Evolutionary conservation across 306 rosid species (phyloP).

Genomic region (Betula pendula): DNA sequence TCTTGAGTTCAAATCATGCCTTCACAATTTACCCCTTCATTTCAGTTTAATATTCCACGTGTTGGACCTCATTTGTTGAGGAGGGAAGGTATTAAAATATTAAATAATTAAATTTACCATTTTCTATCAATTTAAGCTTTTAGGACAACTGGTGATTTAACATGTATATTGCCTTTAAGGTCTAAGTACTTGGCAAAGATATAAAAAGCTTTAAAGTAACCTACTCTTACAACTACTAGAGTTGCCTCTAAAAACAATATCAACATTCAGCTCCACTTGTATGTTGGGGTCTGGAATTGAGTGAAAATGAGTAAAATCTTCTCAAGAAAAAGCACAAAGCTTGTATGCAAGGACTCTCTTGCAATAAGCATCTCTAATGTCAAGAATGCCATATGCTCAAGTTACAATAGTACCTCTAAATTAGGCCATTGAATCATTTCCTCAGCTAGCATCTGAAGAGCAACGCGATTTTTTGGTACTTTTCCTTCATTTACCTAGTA

Average conservation of each 20-base stretch:
- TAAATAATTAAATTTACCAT: no score
- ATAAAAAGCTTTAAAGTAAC: neutral
- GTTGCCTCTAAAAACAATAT: conserved; percentile 1
- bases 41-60: no score
- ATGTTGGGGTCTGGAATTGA: neutral
- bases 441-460: conserved; percentile 79
- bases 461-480: conserved; percentile 60
- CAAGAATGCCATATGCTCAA: conserved; percentile 13
- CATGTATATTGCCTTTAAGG: neutral
- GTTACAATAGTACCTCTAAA: conserved; percentile 64
- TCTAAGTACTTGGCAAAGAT: neutral
- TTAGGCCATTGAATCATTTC: conserved; percentile 93
- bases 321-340: neutral
- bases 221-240: neutral
- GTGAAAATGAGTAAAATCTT: neutral
- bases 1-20: no score
- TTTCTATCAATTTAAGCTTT: no score
- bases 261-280: neutral
- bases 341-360: neutral
- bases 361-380: conserved; percentile 2
- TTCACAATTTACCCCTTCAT: no score
- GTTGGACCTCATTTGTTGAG: no score
- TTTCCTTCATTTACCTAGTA: conserved; percentile 83
- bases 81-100: no score
- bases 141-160: no score